Base-by-base conservation (phyloP, 768 basidiomycete genomes). In the Trametes maxima region DNA sequence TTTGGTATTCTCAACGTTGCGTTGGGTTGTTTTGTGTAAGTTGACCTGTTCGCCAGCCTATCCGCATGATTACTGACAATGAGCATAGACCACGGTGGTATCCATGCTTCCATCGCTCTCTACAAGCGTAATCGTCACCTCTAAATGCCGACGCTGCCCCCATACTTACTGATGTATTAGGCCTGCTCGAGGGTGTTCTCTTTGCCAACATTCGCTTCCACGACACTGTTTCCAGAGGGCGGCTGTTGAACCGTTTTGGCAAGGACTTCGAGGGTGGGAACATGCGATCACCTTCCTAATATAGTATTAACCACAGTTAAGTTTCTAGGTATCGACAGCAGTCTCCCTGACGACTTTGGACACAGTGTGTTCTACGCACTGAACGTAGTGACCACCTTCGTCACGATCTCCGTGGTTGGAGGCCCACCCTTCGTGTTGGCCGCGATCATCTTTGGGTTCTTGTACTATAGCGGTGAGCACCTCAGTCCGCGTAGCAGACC, bases 121-220 rank as follows among this genome's bases (percentile, higher is more conserved):
- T 93, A 96, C 75, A 79, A 90, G 70, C 77, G 88, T 88, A 62
- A 35, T 59, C n/a, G 5, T 21, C 22, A 13, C 2, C 19, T 25
- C 12, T 2, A 21, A 53, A 21, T 25, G 13, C 8, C 21, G 6
- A 5, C 1, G 2, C 42, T 57, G 25, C 19, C 16, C 72, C 17
- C 3, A 4, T 24, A 66, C 58, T 63, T 12, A 60, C 39, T 10
- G 0, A 37, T 39, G 39, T 16, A 16, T 19, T 21, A 82, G 84
- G 79, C 37, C 79, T 95, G 40, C 76, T 95, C 25, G 89, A 95
- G 69, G 73, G 86, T 0, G 87, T 96, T 2, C 77, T 97, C 1
- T 95, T 95, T 68, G 92, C 94, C 8, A 85, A 92, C 47, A 87
- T 96, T 58, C 85, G 94, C 43, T 96, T 97, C 80, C 95, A 96